A percentile compares a stretch with the other conserved stretches of the same genome.
Conservation (phyloP, 495 filamentous ascomycete species). For the Lepidopterella palustris region DNA sequence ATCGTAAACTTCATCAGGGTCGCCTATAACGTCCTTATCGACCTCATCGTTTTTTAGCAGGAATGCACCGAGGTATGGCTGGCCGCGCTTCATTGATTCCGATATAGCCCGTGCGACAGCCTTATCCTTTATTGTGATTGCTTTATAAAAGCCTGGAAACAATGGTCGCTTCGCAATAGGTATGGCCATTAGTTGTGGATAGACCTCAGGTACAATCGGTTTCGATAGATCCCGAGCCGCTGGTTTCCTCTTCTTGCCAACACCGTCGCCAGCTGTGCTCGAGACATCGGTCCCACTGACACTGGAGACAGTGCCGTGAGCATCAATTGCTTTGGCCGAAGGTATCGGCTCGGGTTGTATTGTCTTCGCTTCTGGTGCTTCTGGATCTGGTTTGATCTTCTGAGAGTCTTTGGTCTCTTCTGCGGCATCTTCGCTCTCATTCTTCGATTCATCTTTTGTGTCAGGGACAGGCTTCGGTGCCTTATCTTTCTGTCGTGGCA, state of each 20-base stretch:
- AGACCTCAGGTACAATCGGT: conserved; percentile 83
- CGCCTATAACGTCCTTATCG: conserved; percentile 86
- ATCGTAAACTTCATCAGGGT: conserved; percentile 81
- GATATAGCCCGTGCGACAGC: conserved; percentile 84
- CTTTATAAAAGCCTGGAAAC: conserved; percentile 98
- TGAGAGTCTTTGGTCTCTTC: conserved; percentile 45
- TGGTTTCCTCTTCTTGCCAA: conserved; percentile 54
- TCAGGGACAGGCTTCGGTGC: conserved; percentile 23
- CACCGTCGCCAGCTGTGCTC: conserved; percentile 44
- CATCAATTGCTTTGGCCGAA: conserved; percentile 24
- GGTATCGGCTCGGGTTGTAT: conserved; percentile 45
- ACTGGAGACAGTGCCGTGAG: conserved; percentile 35
- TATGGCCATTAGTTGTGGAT: conserved; percentile 97
- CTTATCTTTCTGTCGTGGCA: conserved; percentile 38
- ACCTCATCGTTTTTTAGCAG: conserved; percentile 92
- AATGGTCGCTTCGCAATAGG: conserved; percentile 93
- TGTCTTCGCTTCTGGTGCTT: conserved; percentile 36
- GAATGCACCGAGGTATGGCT: conserved; percentile 96
- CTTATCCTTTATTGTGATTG: conserved; percentile 87
- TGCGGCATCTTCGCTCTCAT: conserved; percentile 41
- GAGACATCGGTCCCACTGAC: conserved; percentile 44
- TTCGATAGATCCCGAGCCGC: conserved; percentile 62
- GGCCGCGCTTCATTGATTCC: conserved; percentile 95
- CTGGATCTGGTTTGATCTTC: conserved; percentile 43
- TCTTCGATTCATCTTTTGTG: conserved; percentile 30